Conservation (phyloP, 2,329 filamentous ascomycete genomes). For the Cadophora sp. region DNA sequence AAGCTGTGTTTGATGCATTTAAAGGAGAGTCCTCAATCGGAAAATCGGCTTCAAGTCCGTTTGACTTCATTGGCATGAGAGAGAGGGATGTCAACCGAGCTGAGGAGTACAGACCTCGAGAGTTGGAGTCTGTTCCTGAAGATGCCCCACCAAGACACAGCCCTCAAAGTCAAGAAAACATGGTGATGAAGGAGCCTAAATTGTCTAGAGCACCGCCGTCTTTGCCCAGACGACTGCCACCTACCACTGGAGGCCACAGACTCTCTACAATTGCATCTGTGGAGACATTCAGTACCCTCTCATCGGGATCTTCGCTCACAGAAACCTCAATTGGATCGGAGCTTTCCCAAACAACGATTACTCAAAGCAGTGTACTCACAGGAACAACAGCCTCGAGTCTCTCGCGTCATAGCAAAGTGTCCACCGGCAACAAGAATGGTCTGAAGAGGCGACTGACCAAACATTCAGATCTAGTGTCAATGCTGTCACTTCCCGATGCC, state of each 20-base stretch:
- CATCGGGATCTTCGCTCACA: slow-evolving; percentile 24
- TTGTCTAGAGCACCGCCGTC: slow-evolving; percentile 29
- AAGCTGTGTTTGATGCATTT: slow-evolving; percentile 67
- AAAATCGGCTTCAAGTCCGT: slow-evolving; percentile 35
- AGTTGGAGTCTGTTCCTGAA: slow-evolving; percentile 25
- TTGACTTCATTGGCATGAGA: slow-evolving; percentile 36
- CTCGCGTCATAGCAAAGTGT: slow-evolving; percentile 38
- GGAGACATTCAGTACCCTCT: slow-evolving; percentile 39
- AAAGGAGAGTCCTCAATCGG: slow-evolving; percentile 61
- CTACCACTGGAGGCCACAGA: slow-evolving; percentile 38
- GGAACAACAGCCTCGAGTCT: slow-evolving; percentile 36
- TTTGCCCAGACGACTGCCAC: slow-evolving; percentile 32
- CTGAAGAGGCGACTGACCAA: slow-evolving; percentile 76
- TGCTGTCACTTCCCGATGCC: slow-evolving; percentile 76
- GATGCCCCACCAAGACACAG: slow-evolving; percentile 25
- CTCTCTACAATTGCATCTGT: slow-evolving; percentile 44
- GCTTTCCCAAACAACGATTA: slow-evolving; percentile 50
- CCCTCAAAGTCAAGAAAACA: slow-evolving; percentile 24
- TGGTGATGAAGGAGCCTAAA: slow-evolving; percentile 26
- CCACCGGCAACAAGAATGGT: slow-evolving; percentile 47
- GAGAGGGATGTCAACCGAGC: slow-evolving; percentile 34
- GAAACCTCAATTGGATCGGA: slow-evolving; percentile 37
- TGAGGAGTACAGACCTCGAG: slow-evolving; percentile 23
- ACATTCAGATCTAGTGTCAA: slow-evolving; percentile 92
- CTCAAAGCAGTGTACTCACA: slow-evolving; percentile 45